Evolutionary conservation across 768 basidiomycete species (phyloP).

Genomic region (Agrocybe pediades): DNA sequence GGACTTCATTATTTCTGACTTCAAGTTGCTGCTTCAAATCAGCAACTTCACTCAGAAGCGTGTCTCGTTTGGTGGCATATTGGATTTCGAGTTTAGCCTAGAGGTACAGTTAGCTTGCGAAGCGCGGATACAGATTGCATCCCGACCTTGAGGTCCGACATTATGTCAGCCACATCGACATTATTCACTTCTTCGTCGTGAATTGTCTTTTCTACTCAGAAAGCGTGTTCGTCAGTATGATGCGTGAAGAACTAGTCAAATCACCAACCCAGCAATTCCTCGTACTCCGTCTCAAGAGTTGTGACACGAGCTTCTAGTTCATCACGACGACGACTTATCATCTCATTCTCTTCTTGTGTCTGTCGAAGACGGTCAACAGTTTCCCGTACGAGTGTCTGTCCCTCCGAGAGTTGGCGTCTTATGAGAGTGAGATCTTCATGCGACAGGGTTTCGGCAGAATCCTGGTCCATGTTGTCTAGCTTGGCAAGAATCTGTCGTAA

Average conservation of each 20-base stretch:
- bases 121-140: conserved; percentile 5
- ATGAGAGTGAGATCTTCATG: conserved; percentile 81
- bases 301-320: conserved; percentile 85
- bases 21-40: conserved; percentile 93
- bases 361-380: conserved; percentile 87
- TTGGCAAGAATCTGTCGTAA: conserved; percentile 83
- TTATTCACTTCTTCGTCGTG: conserved; percentile 86
- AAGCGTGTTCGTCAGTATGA: background rate
- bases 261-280: conserved; percentile 89
- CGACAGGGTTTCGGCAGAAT: conserved; percentile 59
- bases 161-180: conserved; percentile 79
- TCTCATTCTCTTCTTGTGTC: conserved; percentile 91
- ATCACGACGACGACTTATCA: conserved; percentile 76
- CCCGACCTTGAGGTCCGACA: conserved; percentile 86
- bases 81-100: conserved; percentile 94
- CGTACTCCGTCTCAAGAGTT: conserved; percentile 90
- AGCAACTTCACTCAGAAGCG: conserved; percentile 78
- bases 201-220: conserved; percentile 80
- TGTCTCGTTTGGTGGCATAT: conserved; percentile 90
- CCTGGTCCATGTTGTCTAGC: conserved; percentile 73
- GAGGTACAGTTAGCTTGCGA: conserved; percentile 9
- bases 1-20: conserved; percentile 78
- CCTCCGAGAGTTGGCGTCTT: conserved; percentile 86
- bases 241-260: background rate
- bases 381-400: conserved; percentile 83